Percentiles rank a stretch among this genome's conserved stretches.
Evolutionary conservation across 495 filamentous ascomycete species (phyloP).

Genomic region (Durotheca rogersii): DNA sequence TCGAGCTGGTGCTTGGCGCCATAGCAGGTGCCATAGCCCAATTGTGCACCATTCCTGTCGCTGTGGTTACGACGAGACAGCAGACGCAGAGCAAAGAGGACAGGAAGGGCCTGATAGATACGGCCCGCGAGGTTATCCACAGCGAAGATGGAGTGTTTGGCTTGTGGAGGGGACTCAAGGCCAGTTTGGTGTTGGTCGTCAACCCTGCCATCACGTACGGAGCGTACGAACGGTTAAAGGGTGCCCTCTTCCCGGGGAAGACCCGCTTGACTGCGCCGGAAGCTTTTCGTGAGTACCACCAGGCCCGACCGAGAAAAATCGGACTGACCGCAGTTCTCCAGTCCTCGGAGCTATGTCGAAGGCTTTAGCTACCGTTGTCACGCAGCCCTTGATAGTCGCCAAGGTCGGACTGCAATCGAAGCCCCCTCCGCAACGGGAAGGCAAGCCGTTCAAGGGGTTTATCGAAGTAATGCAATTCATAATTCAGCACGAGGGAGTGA

Average conservation of each 20-base stretch:
- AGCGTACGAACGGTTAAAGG: conserved; percentile 88
- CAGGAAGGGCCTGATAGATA: conserved; percentile 84
- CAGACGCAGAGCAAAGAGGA: conserved; percentile 85
- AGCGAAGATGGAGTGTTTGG: conserved; percentile 88
- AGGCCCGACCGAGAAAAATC: neutral
- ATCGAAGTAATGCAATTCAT: conserved; percentile 94
- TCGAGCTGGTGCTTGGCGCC: conserved; percentile 85
- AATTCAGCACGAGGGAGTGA: conserved; percentile 76
- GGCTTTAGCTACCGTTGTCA: conserved; percentile 84
- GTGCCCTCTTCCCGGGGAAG: conserved; percentile 75
- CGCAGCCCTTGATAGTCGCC: conserved; percentile 95
- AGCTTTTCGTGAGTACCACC: conserved; percentile 73
- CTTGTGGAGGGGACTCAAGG: conserved; percentile 93
- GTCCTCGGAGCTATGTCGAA: conserved; percentile 94
- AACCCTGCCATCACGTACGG: conserved; percentile 99
- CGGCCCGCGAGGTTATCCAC: conserved; percentile 81
- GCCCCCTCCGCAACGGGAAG: conserved; percentile 77
- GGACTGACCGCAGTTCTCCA: conserved; percentile 37
- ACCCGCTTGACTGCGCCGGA: conserved; percentile 78
- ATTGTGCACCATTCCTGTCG: conserved; percentile 92
- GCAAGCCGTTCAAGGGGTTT: conserved; percentile 94
- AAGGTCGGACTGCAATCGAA: conserved; percentile 96
- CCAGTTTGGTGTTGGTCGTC: conserved; percentile 91
- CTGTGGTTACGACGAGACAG: conserved; percentile 92
- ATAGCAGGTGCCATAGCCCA: conserved; percentile 89